phyloP scores from a whole-genome alignment of 2,329 filamentous ascomycete species.

The Aureobasidium namibiae region DNA sequence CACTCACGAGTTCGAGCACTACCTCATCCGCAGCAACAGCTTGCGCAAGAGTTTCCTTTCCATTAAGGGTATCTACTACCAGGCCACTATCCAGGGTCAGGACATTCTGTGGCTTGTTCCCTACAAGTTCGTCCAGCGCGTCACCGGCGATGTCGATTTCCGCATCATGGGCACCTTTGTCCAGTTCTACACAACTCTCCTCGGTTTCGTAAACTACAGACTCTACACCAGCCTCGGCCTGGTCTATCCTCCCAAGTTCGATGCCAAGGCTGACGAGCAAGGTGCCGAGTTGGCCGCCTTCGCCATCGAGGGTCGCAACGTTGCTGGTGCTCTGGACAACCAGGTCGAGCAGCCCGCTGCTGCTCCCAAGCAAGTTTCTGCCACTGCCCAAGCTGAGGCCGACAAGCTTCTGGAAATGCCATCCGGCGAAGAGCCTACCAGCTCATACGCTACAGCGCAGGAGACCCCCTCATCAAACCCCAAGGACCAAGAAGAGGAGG shows the following conservation, averaged over 20 bases:
- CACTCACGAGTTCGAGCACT: conserved; percentile 95
- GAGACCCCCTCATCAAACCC: conserved; percentile 36
- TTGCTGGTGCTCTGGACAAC: conserved; percentile 20
- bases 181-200: conserved; percentile 94
- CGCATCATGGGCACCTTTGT: conserved; percentile 99
- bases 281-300: conserved; percentile 88
- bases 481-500: conserved; percentile 26
- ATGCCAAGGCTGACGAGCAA: conserved; percentile 75
- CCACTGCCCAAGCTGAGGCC: conserved; percentile 41
- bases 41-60: conserved; percentile 94
- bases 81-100: conserved; percentile 93
- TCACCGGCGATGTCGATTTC: conserved; percentile 92
- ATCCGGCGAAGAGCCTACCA: conserved; percentile 13
- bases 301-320: conserved; percentile 66
- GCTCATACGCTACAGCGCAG: conserved; percentile 20
- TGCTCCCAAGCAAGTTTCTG: conserved; percentile 20
- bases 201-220: conserved; percentile 93
- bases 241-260: conserved; percentile 93
- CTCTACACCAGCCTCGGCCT: conserved; percentile 86
- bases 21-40: conserved; percentile 84
- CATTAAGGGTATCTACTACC: conserved; percentile 99
- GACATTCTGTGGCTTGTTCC: conserved; percentile 96
- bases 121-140: conserved; percentile 94
- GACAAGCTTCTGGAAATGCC: conserved; percentile 33
- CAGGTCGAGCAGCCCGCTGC: conserved; percentile 19